Evolutionary conservation across 148 eudicot genomes (phyloP).

Genomic region (Agrostemma githago): DNA sequence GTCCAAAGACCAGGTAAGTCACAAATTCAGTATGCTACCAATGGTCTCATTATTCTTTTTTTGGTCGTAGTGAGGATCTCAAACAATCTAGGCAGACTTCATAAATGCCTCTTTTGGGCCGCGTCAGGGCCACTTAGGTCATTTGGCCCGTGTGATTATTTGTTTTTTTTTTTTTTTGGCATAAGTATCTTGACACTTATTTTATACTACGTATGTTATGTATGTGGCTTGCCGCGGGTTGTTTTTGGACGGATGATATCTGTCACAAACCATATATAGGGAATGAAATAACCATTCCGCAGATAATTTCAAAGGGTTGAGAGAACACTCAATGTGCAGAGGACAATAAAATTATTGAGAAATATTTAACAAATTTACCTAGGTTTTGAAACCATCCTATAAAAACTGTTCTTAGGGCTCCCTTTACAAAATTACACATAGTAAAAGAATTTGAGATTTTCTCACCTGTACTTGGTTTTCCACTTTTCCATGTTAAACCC

Average conservation of each 20-base stretch:
- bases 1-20: conserved; percentile 70
- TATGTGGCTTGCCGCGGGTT: background rate
- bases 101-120: background rate
- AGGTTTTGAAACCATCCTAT: background rate
- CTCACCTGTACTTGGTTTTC: too few species aligned
- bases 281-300: too few species aligned
- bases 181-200: background rate
- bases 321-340: too few species aligned
- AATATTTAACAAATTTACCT: background rate
- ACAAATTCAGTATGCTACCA: background rate
- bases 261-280: too few species aligned
- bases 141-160: background rate
- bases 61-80: background rate
- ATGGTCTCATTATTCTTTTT: background rate
- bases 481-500: too few species aligned
- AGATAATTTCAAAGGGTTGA: too few species aligned
- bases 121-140: background rate
- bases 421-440: background rate
- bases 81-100: background rate
- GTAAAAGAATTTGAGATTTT: too few species aligned
- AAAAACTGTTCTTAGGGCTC: background rate
- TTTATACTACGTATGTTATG: background rate
- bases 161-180: background rate
- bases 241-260: background rate
- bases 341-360: background rate